Evolutionary conservation across 1,139 yeast species (phyloP), one percentile per base, ranked within the genome.

Genomic region (Williopsis jadinii): DNA sequence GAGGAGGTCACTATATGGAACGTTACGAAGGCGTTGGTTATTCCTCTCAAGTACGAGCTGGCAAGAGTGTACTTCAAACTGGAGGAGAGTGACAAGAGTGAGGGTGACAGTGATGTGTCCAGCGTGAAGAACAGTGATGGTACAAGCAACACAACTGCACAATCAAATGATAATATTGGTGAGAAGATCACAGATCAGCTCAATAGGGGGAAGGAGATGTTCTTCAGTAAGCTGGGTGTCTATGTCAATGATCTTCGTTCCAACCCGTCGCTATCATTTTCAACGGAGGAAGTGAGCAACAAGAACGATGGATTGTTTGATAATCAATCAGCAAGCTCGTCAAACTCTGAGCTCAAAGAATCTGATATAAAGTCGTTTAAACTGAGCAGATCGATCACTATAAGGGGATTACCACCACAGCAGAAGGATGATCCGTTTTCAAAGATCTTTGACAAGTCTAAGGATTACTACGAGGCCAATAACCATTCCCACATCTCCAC

Each of bases 21-120:
- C 38, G 48, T 62, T 9, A 39, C 43, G 9, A 54, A 51, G 36
- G 45, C 51, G 3, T 29, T 53, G 8, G 50, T 59, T 8, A 43
- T 61, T 1, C 65, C 65, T 0, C 37, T 62, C 12, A 54, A 49
- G 26, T 50, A 40, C 13, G 50, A 48, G 14, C 31, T 45, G 11
- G 50, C 56, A 1, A 31, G 32, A 8, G 41, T 40, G 8, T 11
- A 35, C 9, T 52, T 53, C 34, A 35, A 37, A 8, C 14, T n/a
- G 14, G 34, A 12, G 9, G 40, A 37, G 4, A 19, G 24, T 19
- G 24, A 19, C 6, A 19, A 19, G 24, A 19, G 24, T 19, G 24
- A 19, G 24, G 24, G 6, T 19, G 24, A 19, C 6, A 19, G 24
- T 19, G 24, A 19, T 5, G 24, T 19, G 24, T 19, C 24, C 4